These are phyloP conservation scores for Umbilicaria muhlenbergii DNA, from an alignment of 495 filamentous ascomycete species.

Conservation along the genomic window DNA sequence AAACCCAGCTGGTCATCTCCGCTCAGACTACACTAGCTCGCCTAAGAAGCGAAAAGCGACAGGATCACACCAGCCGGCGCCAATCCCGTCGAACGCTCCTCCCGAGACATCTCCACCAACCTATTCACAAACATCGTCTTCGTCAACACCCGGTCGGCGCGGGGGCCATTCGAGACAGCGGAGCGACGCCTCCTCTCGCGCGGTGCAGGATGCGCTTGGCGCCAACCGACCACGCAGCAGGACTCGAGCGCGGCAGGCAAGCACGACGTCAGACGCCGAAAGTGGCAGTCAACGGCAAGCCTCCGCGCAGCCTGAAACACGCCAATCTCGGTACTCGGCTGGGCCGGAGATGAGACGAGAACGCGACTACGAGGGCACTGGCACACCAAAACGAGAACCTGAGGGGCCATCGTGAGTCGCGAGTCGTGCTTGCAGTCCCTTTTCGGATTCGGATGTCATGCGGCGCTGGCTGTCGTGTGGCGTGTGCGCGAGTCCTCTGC, in stretches of 20 bases:
- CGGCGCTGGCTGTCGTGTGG: background rate
- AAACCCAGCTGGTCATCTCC: constrained; percentile 15
- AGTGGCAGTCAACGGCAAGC: constrained; percentile 12
- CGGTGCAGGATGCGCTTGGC: constrained; percentile 2
- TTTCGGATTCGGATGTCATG: background rate
- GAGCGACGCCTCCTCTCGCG: constrained; percentile 41
- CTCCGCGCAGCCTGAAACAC: constrained; percentile 17
- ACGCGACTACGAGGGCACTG: constrained; percentile 11
- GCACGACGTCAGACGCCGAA: constrained; percentile 13
- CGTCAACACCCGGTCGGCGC: constrained; percentile 38
- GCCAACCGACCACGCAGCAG: constrained; percentile 3
- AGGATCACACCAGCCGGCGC: constrained; percentile 22
- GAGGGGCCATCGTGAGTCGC: background rate
- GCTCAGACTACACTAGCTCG: constrained; percentile 21
- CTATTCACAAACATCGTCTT: constrained; percentile 20
- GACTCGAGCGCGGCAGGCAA: constrained; percentile 12
- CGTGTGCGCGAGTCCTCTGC: background rate
- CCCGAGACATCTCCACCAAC: constrained; percentile 14
- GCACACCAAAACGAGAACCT: constrained; percentile 13
- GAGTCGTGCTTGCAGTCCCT: background rate
- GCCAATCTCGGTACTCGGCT: constrained; percentile 11
- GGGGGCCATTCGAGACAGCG: constrained; percentile 53
- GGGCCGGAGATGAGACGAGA: constrained; percentile 10
- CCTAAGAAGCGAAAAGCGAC: constrained; percentile 30
- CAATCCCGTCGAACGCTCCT: constrained; percentile 18